Evolutionary conservation across 768 basidiomycete species (phyloP).

Genomic region (Amanita fuliginea): DNA sequence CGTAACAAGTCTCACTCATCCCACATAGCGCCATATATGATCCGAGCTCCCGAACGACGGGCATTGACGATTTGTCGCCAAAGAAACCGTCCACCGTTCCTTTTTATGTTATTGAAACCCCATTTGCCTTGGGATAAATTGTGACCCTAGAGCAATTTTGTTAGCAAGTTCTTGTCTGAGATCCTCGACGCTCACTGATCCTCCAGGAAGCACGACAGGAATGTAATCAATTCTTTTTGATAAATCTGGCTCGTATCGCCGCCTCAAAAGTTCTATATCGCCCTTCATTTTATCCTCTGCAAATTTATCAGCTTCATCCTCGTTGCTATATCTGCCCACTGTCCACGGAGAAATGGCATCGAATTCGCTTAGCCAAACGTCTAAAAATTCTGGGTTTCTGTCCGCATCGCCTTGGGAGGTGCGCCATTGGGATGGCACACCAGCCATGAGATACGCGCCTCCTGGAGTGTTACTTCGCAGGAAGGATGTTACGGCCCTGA

Average conservation of each 20-base stretch:
- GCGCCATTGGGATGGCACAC: constrained; percentile 67
- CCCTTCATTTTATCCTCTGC: constrained; percentile 49
- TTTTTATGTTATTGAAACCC: constrained; percentile 59
- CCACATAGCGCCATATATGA: constrained; percentile 81
- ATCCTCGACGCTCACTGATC: constrained; percentile 47
- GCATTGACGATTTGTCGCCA: constrained; percentile 74
- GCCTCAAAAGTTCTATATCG: constrained; percentile 51
- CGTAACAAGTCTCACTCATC: constrained; percentile 45
- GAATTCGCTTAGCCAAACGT: constrained; percentile 68
- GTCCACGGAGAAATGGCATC: constrained; percentile 82
- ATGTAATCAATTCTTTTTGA: constrained; percentile 62
- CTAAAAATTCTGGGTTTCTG: constrained; percentile 48
- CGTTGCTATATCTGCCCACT: constrained; percentile 55
- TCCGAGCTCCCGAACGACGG: constrained; percentile 45
- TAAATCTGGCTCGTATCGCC: constrained; percentile 29
- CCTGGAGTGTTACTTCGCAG: constrained; percentile 56
- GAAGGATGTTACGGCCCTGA: constrained; percentile 43
- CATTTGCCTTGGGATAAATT: constrained; percentile 65
- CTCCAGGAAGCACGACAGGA: constrained; percentile 76
- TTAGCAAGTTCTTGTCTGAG: constrained; percentile 5
- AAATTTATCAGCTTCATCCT: constrained; percentile 53
- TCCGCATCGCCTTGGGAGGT: constrained; percentile 62
- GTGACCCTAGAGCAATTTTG: constrained; percentile 35
- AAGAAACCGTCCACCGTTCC: constrained; percentile 66
- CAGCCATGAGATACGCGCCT: constrained; percentile 66